These are phyloP conservation scores for Cynara cardunculus DNA, from an alignment of 129 eudicot genomes.

Conservation along the genomic window DNA sequence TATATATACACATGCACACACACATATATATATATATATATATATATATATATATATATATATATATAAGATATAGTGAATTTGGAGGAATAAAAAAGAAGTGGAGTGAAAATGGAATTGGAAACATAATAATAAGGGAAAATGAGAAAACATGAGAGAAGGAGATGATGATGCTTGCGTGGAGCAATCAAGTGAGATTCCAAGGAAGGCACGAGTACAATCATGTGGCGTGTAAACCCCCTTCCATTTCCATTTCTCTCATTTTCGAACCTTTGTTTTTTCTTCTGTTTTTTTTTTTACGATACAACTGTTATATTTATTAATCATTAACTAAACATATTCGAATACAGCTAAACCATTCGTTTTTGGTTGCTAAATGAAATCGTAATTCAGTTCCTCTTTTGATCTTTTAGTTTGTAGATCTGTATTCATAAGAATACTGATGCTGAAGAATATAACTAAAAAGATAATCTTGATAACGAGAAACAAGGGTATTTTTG, in stretches of 20 bases:
- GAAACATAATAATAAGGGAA: constrained; percentile 27
- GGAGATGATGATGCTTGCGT: constrained; percentile 50
- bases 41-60: no score
- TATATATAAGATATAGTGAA: not conserved
- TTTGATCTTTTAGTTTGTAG: no score
- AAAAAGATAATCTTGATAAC: not conserved
- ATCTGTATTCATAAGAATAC: no score
- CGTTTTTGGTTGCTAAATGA: not conserved
- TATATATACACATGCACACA: no score
- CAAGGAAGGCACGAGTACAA: constrained; percentile 58
- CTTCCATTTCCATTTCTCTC: not conserved
- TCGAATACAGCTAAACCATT: not conserved
- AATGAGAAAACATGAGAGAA: constrained; percentile 21
- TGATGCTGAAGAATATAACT: not conserved
- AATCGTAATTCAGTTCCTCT: no score
- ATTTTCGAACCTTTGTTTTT: constrained; percentile 10
- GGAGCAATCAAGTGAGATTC: constrained; percentile 56
- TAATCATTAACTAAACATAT: no score
- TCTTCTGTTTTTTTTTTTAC: no score
- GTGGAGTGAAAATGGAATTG: constrained; percentile 12
- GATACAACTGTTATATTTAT: no score
- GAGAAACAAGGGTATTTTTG: not conserved
- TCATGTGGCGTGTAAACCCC: constrained; percentile 67
- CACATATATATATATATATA: no score
- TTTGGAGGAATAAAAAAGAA: not conserved